Evolutionary conservation across 2,329 filamentous ascomycete species (phyloP), one percentile per base, ranked within the genome.

Genomic region (Tolypocladium tundrense): DNA sequence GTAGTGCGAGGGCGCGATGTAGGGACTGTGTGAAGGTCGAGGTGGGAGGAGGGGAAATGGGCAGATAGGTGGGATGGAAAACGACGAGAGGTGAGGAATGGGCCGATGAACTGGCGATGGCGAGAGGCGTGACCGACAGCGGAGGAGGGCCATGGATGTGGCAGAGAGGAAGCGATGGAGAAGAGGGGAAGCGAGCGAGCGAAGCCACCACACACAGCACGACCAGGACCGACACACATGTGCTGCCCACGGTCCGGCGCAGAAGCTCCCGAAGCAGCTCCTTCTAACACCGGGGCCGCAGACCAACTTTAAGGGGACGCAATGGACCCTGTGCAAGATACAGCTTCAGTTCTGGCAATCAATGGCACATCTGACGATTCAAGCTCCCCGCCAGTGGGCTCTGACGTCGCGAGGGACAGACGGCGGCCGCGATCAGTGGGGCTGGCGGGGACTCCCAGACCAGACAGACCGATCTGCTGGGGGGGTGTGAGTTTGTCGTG

Each of bases 381-480:
- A 14, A 37, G 3, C 35, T 37, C 11, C n/a, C 42, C 42, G 16
- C 11, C 50, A 31, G 39, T 45, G 41, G 41, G 14, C 45, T 19
- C 13, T 51, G 48, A 51, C 48, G 48, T 51, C 31, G 27, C 3
- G 27, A 9, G 27, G 3, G 24, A 31, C 16, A 21, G 43, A 16
- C 52, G 52, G 42, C 39, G 54, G 58, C 53, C 39, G 41, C 57
- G 54, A 60, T 60, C 59, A 57, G 54, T 60, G 56, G 57, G n/a
- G 54, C 21, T 19, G n/a, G 31, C 41, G 11, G 53, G 39, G 41
- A 7, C n/a, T 42, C 21, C 27, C n/a, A 24, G 27, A 27, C 27
- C n/a, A 24, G 27, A 27, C 24, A 27, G 16, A 27, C 40, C 40
- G 41, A 54, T 41, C 55, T 21, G 45, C 27, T 37, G 52, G 42